These are phyloP conservation scores for Meira miltonrushii DNA, from an alignment of 1,284 basidiomycete genomes.

Conservation along the genomic window DNA sequence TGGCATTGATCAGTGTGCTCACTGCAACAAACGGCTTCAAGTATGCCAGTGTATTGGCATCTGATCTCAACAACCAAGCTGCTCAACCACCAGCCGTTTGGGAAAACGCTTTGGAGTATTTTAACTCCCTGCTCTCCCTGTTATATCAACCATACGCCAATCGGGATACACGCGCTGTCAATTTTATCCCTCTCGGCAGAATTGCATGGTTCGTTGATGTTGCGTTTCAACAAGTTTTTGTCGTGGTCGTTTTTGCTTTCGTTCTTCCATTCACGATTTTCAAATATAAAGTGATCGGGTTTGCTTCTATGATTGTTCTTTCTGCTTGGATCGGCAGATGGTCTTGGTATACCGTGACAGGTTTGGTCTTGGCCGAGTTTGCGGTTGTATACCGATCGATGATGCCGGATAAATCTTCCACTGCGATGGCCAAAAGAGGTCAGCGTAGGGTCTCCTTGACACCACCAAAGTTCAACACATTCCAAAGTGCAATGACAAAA, in stretches of 20 bases:
- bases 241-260: conserved; percentile 29
- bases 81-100: conserved; percentile 26
- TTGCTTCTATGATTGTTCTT: conserved; percentile 24
- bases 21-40: conserved; percentile 26
- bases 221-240: conserved; percentile 38
- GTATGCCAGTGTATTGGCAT: conserved; percentile 18
- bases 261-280: conserved; percentile 28
- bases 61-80: conserved; percentile 19
- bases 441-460: conserved; percentile 17
- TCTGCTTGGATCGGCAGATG: conserved; percentile 38
- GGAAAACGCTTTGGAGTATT: conserved; percentile 26
- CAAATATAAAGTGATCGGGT: conserved; percentile 29
- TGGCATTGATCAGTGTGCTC: conserved; percentile 26
- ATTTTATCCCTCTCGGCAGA: conserved; percentile 25
- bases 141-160: conserved; percentile 24
- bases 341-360: conserved; percentile 41
- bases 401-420: conserved; percentile 6
- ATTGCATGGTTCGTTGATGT: conserved; percentile 35
- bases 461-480: not conserved
- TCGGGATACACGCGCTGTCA: conserved; percentile 19
- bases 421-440: conserved; percentile 24
- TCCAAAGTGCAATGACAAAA: not conserved
- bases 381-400: conserved; percentile 25
- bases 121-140: conserved; percentile 30
- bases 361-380: conserved; percentile 32